These are phyloP conservation scores for Candida manassasensis DNA, from an alignment of 805 yeast species.

Conservation along the genomic window DNA sequence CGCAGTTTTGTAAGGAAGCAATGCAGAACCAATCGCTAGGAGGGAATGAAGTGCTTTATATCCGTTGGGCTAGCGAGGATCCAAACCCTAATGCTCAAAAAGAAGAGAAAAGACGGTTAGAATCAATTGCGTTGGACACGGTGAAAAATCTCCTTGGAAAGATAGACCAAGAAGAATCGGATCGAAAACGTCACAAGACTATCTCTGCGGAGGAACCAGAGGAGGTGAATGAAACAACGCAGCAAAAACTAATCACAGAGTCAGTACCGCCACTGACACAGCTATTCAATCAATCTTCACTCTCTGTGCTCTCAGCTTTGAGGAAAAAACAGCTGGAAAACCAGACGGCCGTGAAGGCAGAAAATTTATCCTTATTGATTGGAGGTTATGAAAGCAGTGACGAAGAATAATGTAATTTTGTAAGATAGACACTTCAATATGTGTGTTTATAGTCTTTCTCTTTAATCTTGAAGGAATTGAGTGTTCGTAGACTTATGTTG, in stretches of 20 bases:
- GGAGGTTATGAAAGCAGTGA: constrained; percentile 10
- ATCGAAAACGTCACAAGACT: constrained; percentile 10
- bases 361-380: constrained; percentile 1
- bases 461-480: constrained; percentile 13
- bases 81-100: constrained; percentile 66
- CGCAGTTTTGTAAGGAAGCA: constrained; percentile 95
- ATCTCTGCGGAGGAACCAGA: constrained; percentile 3
- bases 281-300: constrained; percentile 1
- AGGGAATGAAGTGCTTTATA: constrained; percentile 58
- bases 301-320: neutral
- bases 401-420: constrained; percentile 4
- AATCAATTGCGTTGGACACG: constrained; percentile 50
- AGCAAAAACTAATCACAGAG: constrained; percentile 8
- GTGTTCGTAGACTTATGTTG: constrained; percentile 12
- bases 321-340: constrained; percentile 2
- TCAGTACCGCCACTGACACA: neutral
- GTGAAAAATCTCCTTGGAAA: constrained; percentile 40
- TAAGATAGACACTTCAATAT: neutral
- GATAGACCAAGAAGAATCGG: constrained; percentile 21
- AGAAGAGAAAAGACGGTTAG: constrained; percentile 45
- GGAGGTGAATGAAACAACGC: constrained; percentile 8
- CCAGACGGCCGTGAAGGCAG: neutral
- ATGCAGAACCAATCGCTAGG: constrained; percentile 76
- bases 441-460: constrained; percentile 3
- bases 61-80: constrained; percentile 89